A percentile compares a stretch with the other conserved stretches of the same genome.
Evolutionary conservation across 345 rosid genomes (phyloP).

Genomic region (Camelina hispida): DNA sequence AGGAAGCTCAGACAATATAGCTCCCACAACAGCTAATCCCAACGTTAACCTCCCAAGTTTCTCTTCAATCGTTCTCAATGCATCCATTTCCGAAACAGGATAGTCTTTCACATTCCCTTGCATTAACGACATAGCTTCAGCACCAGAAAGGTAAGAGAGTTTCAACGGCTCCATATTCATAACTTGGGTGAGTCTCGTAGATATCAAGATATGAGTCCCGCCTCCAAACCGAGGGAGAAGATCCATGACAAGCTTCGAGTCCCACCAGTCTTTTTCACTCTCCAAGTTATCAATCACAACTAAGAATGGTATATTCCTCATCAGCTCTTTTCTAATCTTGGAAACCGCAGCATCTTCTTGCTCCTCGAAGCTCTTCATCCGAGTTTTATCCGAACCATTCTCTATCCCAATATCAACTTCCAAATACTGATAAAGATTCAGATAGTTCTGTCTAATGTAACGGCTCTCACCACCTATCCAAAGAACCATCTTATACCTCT

Average conservation of each 20-base stretch:
- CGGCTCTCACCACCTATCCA: conserved; percentile 97
- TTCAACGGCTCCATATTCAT: conserved; percentile 90
- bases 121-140: conserved; percentile 88
- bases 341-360: conserved; percentile 85
- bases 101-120: conserved; percentile 71
- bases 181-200: conserved; percentile 70
- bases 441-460: conserved; percentile 82
- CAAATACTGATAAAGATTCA: conserved; percentile 75
- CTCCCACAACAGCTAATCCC: conserved; percentile 82
- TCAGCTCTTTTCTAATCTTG: conserved; percentile 80
- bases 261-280: conserved; percentile 99
- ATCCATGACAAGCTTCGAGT: conserved; percentile 84
- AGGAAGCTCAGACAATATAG: conserved; percentile 86
- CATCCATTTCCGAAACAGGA: conserved; percentile 69
- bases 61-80: conserved; percentile 79
- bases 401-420: conserved; percentile 87
- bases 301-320: conserved; percentile 91
- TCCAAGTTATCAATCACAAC: conserved; percentile 90
- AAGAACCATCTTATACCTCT: conserved; percentile 90
- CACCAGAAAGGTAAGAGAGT: conserved; percentile 78
- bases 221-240: conserved; percentile 97
- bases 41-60: conserved; percentile 78
- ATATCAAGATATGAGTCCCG: conserved; percentile 85
- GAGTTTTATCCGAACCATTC: conserved; percentile 57
- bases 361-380: conserved; percentile 83